Base-by-base conservation (phyloP, 2,329 filamentous ascomycete species). In the Cryphonectria radicalis region DNA sequence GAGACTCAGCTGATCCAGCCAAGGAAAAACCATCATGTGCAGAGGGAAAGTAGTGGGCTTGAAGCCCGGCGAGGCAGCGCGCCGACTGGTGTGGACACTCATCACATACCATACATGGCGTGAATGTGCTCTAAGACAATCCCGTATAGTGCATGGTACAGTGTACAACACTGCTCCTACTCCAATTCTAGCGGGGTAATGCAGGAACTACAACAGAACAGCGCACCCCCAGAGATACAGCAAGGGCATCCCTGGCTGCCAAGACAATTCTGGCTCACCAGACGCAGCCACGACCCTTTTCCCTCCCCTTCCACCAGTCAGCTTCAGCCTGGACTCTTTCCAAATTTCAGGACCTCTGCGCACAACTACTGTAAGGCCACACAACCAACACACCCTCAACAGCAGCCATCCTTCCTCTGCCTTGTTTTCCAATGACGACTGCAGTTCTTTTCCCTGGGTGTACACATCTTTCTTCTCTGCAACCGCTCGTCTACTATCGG, bases 271-370 rank as follows among this genome's bases (percentile, higher is more conserved):
- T 22, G 42, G 64, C 35, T 55, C 43, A 57, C 57, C 46, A 43
- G 65, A 60, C 53, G 37, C 32, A 60, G 43, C 67, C 17, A 59
- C 25, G 22, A 35, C 25, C 25, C 42, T 50, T 50, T 3, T 22
- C 37, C 37, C 25, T n/a, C 22, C 22, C 59, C 67, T 68, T 63
- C 67, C 67, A 63, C 67, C 67, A 68, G 42, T 68, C 67, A 68
- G 57, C 66, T 19, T 50, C 55, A 62, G 37, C 17, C 55, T 60
- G 55, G 14, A 59, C 28, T 32, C 6, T 7, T 11, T 11, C 37
- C 37, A 32, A 28, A 59, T 59, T 59, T 59, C 55, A 59, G 55
- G 55, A 59, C 55, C 55, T 59, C 5, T 59, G 28, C 55, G 7
- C 55, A n/a, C 55, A 32, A 32, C 4, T 14, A 59, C 28, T 11